These are phyloP conservation scores for Physaria fendleri DNA, from an alignment of 345 rosid species.

Conservation along the genomic window DNA sequence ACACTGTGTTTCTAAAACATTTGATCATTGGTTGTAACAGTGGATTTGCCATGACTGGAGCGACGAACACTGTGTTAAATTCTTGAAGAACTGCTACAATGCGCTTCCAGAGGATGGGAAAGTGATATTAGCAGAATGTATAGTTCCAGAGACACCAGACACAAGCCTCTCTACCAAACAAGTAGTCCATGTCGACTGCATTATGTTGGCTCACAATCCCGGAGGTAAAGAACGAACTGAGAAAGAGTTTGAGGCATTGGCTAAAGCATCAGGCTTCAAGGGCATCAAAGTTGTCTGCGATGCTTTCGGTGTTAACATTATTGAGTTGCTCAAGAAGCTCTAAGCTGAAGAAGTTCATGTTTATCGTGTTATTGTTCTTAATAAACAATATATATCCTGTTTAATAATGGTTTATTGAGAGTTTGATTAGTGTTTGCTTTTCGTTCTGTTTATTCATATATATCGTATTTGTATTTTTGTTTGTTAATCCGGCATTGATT, in stretches of 20 bases:
- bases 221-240: conserved; percentile 93
- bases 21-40: conserved; percentile 32
- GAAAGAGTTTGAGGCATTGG: conserved; percentile 71
- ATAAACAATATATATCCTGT: conserved; percentile 1
- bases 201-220: conserved; percentile 93
- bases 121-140: conserved; percentile 68
- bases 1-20: conserved; percentile 48
- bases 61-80: conserved; percentile 58
- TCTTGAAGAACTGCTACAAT: conserved; percentile 67
- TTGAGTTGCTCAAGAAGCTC: conserved; percentile 64
- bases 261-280: conserved; percentile 65
- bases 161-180: conserved; percentile 53
- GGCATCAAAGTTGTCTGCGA: conserved; percentile 54
- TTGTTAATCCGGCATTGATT: no score
- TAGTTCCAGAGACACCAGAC: conserved; percentile 76
- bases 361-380: not conserved
- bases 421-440: conserved; percentile 4
- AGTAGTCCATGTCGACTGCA: conserved; percentile 62
- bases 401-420: conserved; percentile 1
- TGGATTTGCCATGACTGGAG: conserved; percentile 98
- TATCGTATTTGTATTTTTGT: not conserved
- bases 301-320: conserved; percentile 55
- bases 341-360: not conserved
- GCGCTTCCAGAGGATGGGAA: conserved; percentile 74
- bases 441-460: not conserved